Evolutionary conservation across 345 rosid genomes (phyloP).

Genomic region (Linum lewisii): DNA sequence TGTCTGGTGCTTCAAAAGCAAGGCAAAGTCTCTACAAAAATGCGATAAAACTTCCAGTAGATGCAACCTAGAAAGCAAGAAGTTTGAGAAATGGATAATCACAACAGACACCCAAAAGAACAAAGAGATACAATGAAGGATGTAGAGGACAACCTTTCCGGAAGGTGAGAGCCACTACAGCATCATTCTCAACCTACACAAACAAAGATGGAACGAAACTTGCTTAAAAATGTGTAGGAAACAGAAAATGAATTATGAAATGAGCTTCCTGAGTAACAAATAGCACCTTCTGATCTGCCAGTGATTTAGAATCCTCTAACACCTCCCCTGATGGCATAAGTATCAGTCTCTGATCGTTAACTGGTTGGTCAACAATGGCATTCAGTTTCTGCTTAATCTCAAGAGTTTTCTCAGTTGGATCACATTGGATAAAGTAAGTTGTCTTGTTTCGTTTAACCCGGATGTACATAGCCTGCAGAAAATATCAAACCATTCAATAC

Average conservation of each 20-base stretch:
- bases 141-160: conserved; percentile 52
- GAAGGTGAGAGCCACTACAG: conserved; percentile 76
- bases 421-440: conserved; percentile 81
- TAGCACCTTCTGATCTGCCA: conserved; percentile 73
- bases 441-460: conserved; percentile 79
- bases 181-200: conserved; percentile 93
- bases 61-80: background rate
- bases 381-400: conserved; percentile 69
- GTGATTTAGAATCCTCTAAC: conserved; percentile 65
- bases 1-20: background rate
- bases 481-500: conserved; percentile 2
- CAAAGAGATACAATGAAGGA: conserved; percentile 11
- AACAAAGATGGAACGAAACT: conserved; percentile 1
- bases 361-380: conserved; percentile 54
- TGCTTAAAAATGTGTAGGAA: background rate
- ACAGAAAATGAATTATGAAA: background rate
- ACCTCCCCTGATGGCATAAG: conserved; percentile 48
- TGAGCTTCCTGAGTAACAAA: background rate
- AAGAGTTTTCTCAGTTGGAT: conserved; percentile 66
- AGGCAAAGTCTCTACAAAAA: background rate
- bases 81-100: background rate
- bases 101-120: background rate
- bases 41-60: background rate
- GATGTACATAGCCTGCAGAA: conserved; percentile 74
- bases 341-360: conserved; percentile 57